Base-by-base conservation (phyloP, 495 filamentous ascomycete genomes). In the Talaromyces thailandensis region DNA sequence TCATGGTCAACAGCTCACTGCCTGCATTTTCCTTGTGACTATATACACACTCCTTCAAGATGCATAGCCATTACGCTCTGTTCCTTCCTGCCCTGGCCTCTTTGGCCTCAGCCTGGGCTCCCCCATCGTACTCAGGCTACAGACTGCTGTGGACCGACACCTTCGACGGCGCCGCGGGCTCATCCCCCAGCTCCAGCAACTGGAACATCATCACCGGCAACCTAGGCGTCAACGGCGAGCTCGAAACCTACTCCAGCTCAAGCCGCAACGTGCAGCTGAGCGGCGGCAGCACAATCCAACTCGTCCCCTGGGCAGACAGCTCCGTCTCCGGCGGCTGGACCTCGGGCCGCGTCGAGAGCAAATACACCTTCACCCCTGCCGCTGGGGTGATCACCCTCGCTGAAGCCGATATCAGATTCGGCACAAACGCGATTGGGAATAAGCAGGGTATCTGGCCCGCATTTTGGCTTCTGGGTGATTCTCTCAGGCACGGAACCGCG, bases 251-350 rank as follows among this genome's bases (percentile, higher is more conserved):
- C 59, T 26, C 59, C 21, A 61, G 59, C 28, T 61, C 59, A 9
- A 61, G 26, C 43, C 23, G 3, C 6, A 61, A 61, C 28, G 59
- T 61, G 26, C 59, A 61, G 40, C 45, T 61, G 16, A 61, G 59
- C 43, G 59, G 59, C n/a, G 59, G 59, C 24, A 61, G 18, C 59
- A 61, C 59, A 14, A 45, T 61, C 14, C 59, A 61, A 29, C 43
- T 61, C 12, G 59, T 61, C 6, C 59, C 59, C 26, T 61, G 59
- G 59, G 43, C 43, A 50, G 59, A 61, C 59, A 51, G 43, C 16
- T 31, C 59, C 35, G 59, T 61, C n/a, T 61, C 59, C n/a, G 59
- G 59, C 43, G 59, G 59, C n/a, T 61, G 59, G 59, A 61, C 59
- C 50, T 61, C 59, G 37, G 59, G 59, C 43, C 37, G 59, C 18